Conservation (phyloP, 2,329 filamentous ascomycete genomes). For the Alternaria sp. region DNA sequence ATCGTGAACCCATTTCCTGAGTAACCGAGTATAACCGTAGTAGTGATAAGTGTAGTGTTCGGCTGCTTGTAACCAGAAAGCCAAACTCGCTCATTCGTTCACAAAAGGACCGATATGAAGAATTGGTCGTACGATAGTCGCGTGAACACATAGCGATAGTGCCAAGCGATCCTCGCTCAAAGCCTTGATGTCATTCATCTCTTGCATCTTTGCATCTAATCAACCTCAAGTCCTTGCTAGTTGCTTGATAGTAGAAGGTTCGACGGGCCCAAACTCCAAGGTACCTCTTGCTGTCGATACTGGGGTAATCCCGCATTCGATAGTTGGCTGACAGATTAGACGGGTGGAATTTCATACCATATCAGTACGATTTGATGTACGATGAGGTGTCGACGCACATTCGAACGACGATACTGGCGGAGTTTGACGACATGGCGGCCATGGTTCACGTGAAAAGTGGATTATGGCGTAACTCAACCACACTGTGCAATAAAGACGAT, state of each 20-base stretch:
- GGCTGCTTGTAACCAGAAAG: background rate
- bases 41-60: background rate
- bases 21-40: background rate
- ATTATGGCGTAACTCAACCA: background rate
- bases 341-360: background rate
- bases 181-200: background rate
- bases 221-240: background rate
- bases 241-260: background rate
- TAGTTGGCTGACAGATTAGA: background rate
- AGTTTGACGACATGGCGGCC: background rate
- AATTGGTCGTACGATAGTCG: background rate
- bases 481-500: background rate
- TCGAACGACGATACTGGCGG: background rate
- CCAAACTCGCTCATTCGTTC: background rate
- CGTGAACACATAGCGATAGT: background rate
- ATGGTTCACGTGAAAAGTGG: background rate
- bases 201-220: background rate
- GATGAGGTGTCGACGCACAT: background rate
- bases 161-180: background rate
- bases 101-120: background rate
- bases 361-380: background rate
- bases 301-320: background rate
- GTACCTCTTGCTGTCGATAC: background rate
- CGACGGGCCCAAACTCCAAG: background rate
- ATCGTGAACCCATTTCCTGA: background rate